Conservation (phyloP, 805 yeast species). For the Yarrowia osloensis region DNA sequence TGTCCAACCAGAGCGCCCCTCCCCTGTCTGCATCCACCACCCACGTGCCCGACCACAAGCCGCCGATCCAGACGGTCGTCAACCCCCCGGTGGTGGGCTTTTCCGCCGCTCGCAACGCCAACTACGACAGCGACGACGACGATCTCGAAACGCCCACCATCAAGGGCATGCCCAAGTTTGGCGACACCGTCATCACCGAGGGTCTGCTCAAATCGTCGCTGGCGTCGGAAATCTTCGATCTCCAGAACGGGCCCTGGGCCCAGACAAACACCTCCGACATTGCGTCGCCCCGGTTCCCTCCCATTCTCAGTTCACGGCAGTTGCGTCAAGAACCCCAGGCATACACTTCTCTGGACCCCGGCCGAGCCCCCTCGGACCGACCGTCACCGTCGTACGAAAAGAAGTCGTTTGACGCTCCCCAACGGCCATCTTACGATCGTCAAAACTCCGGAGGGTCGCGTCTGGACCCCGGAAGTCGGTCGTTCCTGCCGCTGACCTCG, state of each 20-base stretch:
- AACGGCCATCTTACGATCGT: neutral
- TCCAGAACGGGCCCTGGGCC: conserved; percentile 27
- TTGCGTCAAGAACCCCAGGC: conserved; percentile 16
- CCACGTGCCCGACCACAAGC: neutral
- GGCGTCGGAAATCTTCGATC: conserved; percentile 26
- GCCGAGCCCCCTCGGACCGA: neutral
- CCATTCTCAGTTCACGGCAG: neutral
- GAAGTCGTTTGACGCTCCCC: neutral
- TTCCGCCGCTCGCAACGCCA: neutral
- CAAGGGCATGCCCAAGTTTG: conserved; percentile 11
- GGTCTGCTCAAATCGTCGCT: conserved; percentile 11
- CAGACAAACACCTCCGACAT: conserved; percentile 10
- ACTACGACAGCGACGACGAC: neutral
- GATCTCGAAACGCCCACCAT: neutral
- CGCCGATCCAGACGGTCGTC: neutral
- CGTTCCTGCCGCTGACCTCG: neutral
- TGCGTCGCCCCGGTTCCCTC: conserved; percentile 16
- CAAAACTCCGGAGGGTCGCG: neutral
- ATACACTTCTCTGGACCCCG: conserved; percentile 15
- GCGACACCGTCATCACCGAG: conserved; percentile 26
- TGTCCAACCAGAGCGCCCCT: neutral
- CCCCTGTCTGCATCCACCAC: conserved; percentile 9
- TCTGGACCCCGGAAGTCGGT: neutral
- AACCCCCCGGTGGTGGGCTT: neutral
- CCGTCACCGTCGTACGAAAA: neutral